These are phyloP conservation scores for Puccinia horiana DNA, from an alignment of 1,284 basidiomycete species.

Conservation along the genomic window DNA sequence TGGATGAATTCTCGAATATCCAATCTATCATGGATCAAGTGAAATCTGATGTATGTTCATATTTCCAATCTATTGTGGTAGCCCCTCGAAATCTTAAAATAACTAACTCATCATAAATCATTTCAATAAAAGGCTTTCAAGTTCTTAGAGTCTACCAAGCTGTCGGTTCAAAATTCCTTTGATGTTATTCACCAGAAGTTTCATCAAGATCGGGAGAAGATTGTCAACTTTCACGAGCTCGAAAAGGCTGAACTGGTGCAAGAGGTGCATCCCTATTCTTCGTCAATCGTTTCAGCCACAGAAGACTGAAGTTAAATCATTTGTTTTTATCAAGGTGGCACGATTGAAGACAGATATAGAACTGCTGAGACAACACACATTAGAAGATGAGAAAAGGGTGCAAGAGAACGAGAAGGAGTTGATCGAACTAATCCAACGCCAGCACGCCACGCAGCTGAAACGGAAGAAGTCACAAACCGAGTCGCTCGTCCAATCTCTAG, in stretches of 20 bases:
- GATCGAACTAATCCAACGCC: constrained; percentile 34
- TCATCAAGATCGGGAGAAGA: constrained; percentile 24
- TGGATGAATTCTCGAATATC: constrained; percentile 11
- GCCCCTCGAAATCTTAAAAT: no score
- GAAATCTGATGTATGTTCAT: constrained; percentile 23
- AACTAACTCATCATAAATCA: no score
- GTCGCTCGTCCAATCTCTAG: constrained; percentile 18
- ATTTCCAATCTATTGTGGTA: not conserved
- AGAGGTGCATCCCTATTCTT: constrained; percentile 22
- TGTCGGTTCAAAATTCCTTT: constrained; percentile 31
- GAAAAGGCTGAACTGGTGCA: constrained; percentile 44
- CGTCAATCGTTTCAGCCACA: not conserved
- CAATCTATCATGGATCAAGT: constrained; percentile 28
- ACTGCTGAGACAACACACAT: constrained; percentile 16
- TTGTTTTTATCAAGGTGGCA: constrained; percentile 17
- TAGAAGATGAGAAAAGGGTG: constrained; percentile 28
- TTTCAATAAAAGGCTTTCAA: constrained; percentile 33
- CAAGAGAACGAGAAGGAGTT: constrained; percentile 34
- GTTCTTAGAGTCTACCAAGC: constrained; percentile 29
- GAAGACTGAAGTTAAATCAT: not conserved
- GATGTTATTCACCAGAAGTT: constrained; percentile 35
- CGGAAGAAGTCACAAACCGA: constrained; percentile 33
- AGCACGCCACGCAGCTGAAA: constrained; percentile 27
- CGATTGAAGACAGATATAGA: constrained; percentile 46
- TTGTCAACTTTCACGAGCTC: constrained; percentile 38